These are phyloP conservation scores for Eucalyptus curtisii DNA, from an alignment of 345 rosid genomes.

Conservation along the genomic window DNA sequence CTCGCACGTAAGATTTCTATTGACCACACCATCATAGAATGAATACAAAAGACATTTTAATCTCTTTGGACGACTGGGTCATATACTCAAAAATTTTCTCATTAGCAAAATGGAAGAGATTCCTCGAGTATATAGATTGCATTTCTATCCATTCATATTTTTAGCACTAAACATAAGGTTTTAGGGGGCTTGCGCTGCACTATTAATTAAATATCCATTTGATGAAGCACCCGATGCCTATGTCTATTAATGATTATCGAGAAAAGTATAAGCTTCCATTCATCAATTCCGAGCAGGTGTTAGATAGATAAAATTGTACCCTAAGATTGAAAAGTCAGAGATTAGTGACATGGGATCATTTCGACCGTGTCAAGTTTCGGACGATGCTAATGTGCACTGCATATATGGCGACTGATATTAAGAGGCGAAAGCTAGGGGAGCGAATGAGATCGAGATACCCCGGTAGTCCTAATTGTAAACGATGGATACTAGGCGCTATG, in stretches of 20 bases:
- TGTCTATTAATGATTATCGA: neutral
- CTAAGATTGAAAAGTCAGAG: neutral
- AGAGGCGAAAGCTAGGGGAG: too few species aligned
- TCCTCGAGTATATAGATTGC: neutral
- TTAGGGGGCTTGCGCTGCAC: neutral
- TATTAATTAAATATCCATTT: neutral
- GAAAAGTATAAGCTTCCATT: neutral
- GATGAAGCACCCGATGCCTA: neutral
- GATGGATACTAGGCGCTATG: fast-evolving
- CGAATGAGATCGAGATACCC: too few species aligned
- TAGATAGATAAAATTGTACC: neutral
- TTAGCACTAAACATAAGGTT: neutral
- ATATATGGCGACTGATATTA: fast-evolving
- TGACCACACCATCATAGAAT: neutral
- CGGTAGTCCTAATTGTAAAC: fast-evolving
- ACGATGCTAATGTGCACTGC: neutral
- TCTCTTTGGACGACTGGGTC: neutral
- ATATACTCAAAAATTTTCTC: neutral
- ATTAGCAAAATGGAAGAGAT: neutral
- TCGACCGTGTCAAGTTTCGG: neutral
- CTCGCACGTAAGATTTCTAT: neutral
- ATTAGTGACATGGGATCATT: neutral
- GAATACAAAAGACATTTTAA: neutral
- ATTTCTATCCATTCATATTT: neutral
- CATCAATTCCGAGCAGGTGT: neutral